These are phyloP conservation scores for Pseudocercospora crystallina DNA, from an alignment of 2,329 filamentous ascomycete species.

Conservation along the genomic window DNA sequence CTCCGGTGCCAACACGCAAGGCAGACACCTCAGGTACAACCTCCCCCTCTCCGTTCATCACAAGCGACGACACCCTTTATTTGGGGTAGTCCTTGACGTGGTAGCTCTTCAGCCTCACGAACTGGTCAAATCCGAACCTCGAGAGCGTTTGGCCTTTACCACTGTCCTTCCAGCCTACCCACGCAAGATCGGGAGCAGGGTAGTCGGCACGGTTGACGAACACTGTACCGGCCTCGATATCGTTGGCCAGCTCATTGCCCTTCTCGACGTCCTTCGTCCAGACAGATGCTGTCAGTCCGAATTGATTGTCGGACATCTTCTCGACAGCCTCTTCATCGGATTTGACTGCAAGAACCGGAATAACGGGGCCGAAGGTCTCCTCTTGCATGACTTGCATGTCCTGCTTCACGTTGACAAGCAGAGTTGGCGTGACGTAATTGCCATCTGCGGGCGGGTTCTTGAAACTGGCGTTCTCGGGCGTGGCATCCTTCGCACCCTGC, in stretches of 20 bases:
- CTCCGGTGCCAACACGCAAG: too few species aligned
- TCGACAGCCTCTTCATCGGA: constrained; percentile 76
- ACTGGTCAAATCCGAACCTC: constrained; percentile 89
- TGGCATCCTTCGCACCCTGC: constrained; percentile 81
- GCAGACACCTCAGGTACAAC: too few species aligned
- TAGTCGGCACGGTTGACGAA: constrained; percentile 95
- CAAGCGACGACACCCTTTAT: background rate
- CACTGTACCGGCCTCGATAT: constrained; percentile 88
- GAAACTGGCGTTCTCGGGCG: constrained; percentile 79
- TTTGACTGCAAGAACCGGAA: constrained; percentile 84
- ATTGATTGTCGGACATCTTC: constrained; percentile 93
- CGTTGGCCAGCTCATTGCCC: constrained; percentile 73
- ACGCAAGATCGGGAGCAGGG: constrained; percentile 67
- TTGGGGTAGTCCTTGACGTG: constrained; percentile 79
- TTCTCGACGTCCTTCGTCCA: constrained; percentile 85
- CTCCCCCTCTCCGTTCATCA: too few species aligned
- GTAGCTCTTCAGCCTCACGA: constrained; percentile 93
- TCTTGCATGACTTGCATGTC: constrained; percentile 86
- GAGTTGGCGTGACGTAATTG: constrained; percentile 84
- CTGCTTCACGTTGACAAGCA: constrained; percentile 77
- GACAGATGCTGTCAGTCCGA: constrained; percentile 92
- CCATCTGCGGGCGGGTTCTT: constrained; percentile 69
- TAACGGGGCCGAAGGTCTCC: constrained; percentile 92
- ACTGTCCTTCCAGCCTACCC: constrained; percentile 93
- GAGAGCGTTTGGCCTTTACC: constrained; percentile 89